Percentiles rank a stretch among this genome's conserved stretches.
These are phyloP conservation scores for Lactarius trivialis DNA, from an alignment of 768 basidiomycete genomes.

Conservation along the genomic window DNA sequence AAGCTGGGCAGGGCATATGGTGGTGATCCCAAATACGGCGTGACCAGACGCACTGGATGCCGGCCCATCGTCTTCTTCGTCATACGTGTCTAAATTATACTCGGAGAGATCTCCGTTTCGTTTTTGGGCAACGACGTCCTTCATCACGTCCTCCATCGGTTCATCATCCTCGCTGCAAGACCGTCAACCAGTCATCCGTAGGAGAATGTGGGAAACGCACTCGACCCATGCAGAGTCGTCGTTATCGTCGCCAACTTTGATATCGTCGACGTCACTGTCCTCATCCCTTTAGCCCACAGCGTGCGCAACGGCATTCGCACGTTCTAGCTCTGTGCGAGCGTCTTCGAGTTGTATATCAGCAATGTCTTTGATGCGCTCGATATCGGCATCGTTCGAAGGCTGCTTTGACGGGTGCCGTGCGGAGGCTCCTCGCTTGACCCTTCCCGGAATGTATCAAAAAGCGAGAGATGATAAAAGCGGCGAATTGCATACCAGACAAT, in stretches of 20 bases:
- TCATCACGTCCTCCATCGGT: constrained; percentile 49
- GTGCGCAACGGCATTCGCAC: constrained; percentile 69
- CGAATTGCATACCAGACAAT: constrained; percentile 3
- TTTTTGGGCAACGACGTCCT: constrained; percentile 31
- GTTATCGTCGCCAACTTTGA: constrained; percentile 36
- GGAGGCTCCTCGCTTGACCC: constrained; percentile 78
- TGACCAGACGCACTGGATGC: constrained; percentile 28
- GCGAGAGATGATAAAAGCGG: neutral
- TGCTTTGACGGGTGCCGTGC: constrained; percentile 77
- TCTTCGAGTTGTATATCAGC: constrained; percentile 87
- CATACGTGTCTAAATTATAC: constrained; percentile 90
- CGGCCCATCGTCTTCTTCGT: constrained; percentile 54
- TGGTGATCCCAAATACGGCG: constrained; percentile 8
- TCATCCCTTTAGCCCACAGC: constrained; percentile 64
- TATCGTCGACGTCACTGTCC: constrained; percentile 59
- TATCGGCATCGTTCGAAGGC: constrained; percentile 82
- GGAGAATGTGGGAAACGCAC: constrained; percentile 46
- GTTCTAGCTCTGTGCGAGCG: constrained; percentile 77
- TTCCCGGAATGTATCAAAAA: constrained; percentile 24
- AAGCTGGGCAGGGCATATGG: constrained; percentile 34
- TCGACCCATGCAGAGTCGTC: constrained; percentile 72
- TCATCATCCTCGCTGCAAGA: constrained; percentile 42
- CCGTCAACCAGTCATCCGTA: constrained; percentile 31
- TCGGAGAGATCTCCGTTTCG: constrained; percentile 56
- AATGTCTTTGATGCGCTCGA: constrained; percentile 82